These are phyloP conservation scores for Plasmodium coatneyi DNA, from an alignment of 169 alveolate genomes.

Conservation along the genomic window DNA sequence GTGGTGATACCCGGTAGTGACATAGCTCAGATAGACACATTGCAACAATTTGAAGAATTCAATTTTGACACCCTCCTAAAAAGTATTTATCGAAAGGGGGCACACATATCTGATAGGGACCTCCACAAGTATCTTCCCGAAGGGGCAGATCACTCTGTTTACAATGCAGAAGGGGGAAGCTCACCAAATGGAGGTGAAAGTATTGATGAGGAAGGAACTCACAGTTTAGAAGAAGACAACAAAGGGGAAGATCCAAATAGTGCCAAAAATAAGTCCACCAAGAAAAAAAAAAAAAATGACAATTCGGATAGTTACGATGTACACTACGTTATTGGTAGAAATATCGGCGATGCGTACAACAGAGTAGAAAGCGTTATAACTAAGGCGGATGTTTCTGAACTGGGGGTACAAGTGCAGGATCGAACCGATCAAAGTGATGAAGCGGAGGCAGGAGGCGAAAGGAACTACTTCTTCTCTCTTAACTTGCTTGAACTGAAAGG, in stretches of 20 bases:
- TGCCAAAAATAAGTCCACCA: not conserved
- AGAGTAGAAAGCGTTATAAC: not conserved
- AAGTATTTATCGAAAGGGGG: not conserved
- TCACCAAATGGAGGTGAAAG: not conserved
- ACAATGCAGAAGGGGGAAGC: not conserved
- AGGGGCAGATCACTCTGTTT: not conserved
- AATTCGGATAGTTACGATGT: not conserved
- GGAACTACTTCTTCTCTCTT: constrained; percentile 18
- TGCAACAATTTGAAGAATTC: constrained; percentile 20
- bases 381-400: not conserved
- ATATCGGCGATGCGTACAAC: not conserved
- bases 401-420: not conserved
- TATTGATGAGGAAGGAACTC: not conserved
- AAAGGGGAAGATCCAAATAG: not conserved
- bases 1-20: constrained; percentile 33
- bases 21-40: not conserved
- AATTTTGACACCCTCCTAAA: constrained; percentile 24
- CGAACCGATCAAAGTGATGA: not conserved
- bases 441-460: not conserved
- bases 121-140: not conserved
- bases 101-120: not conserved
- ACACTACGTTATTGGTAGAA: not conserved
- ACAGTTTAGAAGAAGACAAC: not conserved
- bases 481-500: constrained; percentile 17
- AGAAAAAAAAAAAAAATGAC: constrained; percentile 26